Base-by-base conservation (phyloP, 805 yeast species). In the Barnettozyma populi region DNA sequence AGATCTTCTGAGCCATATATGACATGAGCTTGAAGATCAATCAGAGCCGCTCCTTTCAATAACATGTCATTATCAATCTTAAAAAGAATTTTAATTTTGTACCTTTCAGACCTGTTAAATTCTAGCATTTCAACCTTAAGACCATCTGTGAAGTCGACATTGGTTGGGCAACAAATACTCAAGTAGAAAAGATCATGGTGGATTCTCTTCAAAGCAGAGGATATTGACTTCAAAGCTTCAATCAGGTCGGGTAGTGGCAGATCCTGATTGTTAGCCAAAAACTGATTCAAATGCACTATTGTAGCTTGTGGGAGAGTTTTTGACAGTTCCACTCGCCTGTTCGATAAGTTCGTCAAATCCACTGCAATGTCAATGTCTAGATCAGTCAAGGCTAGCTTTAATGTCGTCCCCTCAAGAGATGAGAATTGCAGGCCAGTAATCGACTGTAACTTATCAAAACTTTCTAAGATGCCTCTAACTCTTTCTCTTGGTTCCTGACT, bases 401-500 rank as follows among this genome's bases (percentile, higher is more conserved):
- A 10, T 5, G 3, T 16, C 0, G 54, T 44, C 1, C 53, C 59
- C 10, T 35, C 20, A 36, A 57, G 43, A 6, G 47, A 38, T 5
- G 38, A 37, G 38, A 59, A 45, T 21, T 25, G 32, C 18, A 55
- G 10, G 0, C 60, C 61, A 16, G 56, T 31, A 9, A 54, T 29
- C 1, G 44, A 34, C 31, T 57, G 56, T 9, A 57, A 35, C 3
- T 32, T 23, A 2, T 54, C 48, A 18, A 55, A 50, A 2, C 45
- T n/a, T 24, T 40, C 41, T 5, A 53, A 11, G 16, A 49, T 44
- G 14, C 10, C 31, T 16, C 37, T 40, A 44, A 59, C 40, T 43
- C 59, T 50, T 4, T 43, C 31, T 5, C 41, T 9, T 23, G 60
- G 61, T 24, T 59, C 59, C 34, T 56, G 57, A n/a, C 49, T 48